Percentiles rank a stretch among this genome's conserved stretches.
These are phyloP conservation scores for Chamaecyparis obtusa DNA, from an alignment of 75 land plant species.

Conservation along the genomic window DNA sequence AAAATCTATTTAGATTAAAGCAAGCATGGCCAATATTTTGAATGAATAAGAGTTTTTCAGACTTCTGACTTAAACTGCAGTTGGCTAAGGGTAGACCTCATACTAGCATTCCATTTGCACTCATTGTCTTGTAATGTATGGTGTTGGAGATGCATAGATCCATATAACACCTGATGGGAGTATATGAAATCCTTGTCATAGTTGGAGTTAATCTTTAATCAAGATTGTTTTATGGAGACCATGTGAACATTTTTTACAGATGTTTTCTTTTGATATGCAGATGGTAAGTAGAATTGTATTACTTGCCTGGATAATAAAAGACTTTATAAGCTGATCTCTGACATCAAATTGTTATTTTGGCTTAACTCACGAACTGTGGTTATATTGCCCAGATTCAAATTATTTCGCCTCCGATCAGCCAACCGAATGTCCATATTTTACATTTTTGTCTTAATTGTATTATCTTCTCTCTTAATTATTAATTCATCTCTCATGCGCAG, in stretches of 20 bases:
- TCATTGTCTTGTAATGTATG: background rate
- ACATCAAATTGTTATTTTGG: background rate
- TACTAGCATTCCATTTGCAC: background rate
- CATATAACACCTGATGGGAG: background rate
- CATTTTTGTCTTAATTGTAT: background rate
- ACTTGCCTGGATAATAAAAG: background rate
- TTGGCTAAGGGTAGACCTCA: background rate
- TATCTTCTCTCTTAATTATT: too few species aligned
- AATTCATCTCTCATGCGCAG: background rate
- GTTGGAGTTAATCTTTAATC: background rate
- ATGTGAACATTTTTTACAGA: background rate
- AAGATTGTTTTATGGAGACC: background rate
- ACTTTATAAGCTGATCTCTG: background rate
- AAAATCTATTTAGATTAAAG: background rate
- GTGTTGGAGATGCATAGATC: background rate
- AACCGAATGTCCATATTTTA: background rate
- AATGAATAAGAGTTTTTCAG: background rate
- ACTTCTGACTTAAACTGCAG: too few species aligned
- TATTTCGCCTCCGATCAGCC: background rate
- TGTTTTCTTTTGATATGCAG: background rate
- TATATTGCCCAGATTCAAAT: background rate
- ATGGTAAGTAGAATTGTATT: background rate
- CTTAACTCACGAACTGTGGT: background rate
- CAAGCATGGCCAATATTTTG: background rate
- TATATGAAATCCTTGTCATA: background rate